A percentile compares a stretch with the other conserved stretches of the same genome.
Conservation (phyloP, 2,329 filamentous ascomycete genomes). For the Exophiala sideris region DNA sequence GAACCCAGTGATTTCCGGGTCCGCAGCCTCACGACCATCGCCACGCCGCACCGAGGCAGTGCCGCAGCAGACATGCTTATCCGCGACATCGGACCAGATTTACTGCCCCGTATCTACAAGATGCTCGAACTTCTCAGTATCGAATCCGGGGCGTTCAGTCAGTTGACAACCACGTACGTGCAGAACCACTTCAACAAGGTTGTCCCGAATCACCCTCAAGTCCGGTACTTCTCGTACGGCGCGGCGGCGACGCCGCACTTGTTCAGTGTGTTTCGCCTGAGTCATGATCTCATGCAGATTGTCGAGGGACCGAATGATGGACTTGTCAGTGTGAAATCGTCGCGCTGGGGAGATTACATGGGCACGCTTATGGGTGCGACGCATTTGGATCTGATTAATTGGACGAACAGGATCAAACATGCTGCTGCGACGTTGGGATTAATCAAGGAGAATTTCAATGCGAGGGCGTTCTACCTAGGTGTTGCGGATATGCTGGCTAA, state of each 20-base stretch:
- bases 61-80: slow-evolving; percentile 62
- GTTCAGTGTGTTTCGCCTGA: slow-evolving; percentile 57
- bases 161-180: slow-evolving; percentile 60
- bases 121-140: slow-evolving; percentile 53
- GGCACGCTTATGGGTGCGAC: slow-evolving; percentile 62
- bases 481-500: slow-evolving; percentile 69
- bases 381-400: slow-evolving; percentile 64
- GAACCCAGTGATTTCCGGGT: slow-evolving; percentile 65
- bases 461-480: slow-evolving; percentile 62
- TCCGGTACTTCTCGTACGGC: slow-evolving; percentile 63
- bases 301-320: slow-evolving; percentile 61
- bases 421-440: slow-evolving; percentile 56
- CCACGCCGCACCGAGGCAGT: slow-evolving; percentile 56
- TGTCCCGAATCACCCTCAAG: slow-evolving; percentile 53
- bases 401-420: slow-evolving; percentile 62
- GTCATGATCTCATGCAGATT: slow-evolving; percentile 52
- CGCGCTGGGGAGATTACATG: slow-evolving; percentile 60
- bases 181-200: slow-evolving; percentile 56
- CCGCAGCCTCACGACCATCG: slow-evolving; percentile 63
- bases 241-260: slow-evolving; percentile 54
- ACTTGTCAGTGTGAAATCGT: slow-evolving; percentile 58
- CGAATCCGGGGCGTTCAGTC: slow-evolving; percentile 59
- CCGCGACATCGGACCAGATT: slow-evolving; percentile 53
- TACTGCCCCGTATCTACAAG: slow-evolving; percentile 55
- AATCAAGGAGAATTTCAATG: slow-evolving; percentile 58